phyloP scores from a whole-genome alignment of 345 rosid genomes.

The Mercurialis annua region DNA sequence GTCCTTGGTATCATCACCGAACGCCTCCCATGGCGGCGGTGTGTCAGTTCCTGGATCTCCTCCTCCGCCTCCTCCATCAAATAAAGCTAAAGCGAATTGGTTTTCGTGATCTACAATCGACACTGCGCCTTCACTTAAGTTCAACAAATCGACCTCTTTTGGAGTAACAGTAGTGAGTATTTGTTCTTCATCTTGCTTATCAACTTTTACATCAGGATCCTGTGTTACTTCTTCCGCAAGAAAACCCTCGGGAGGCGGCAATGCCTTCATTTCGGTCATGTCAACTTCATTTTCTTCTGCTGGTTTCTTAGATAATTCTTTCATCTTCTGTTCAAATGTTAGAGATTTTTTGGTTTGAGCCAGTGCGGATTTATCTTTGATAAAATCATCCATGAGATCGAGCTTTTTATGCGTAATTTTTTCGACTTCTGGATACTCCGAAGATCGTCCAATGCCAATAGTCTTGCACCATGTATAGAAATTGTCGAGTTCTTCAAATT shows the following conservation, averaged over 20 bases:
- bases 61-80: slow-evolving; percentile 44
- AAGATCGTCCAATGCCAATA: slow-evolving; percentile 59
- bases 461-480: slow-evolving; percentile 74
- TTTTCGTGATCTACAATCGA: slow-evolving; percentile 44
- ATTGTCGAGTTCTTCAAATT: slow-evolving; percentile 60
- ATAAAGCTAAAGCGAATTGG: slow-evolving; percentile 55
- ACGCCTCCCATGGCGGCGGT: slow-evolving; percentile 58
- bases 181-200: slow-evolving; percentile 7
- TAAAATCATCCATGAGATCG: slow-evolving; percentile 75
- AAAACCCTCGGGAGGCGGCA: slow-evolving; percentile 52
- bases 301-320: slow-evolving; percentile 19
- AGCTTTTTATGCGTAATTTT: slow-evolving; percentile 73
- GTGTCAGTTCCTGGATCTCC: slow-evolving; percentile 21
- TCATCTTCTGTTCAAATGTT: slow-evolving; percentile 15
- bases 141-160: slow-evolving; percentile 53
- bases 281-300: slow-evolving; percentile 36
- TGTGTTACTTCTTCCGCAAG: slow-evolving; percentile 19
- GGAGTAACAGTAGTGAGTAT: too few species aligned
- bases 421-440: slow-evolving; percentile 81
- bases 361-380: slow-evolving; percentile 57
- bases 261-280: slow-evolving; percentile 50
- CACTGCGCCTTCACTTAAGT: slow-evolving; percentile 42
- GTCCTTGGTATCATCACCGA: slow-evolving; percentile 48
- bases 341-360: slow-evolving; percentile 24
- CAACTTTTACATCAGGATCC: slow-evolving; percentile 21